A percentile compares a stretch with the other conserved stretches of the same genome.
phyloP scores from a whole-genome alignment of 169 alveolate species.

The Plasmodium adleri region DNA sequence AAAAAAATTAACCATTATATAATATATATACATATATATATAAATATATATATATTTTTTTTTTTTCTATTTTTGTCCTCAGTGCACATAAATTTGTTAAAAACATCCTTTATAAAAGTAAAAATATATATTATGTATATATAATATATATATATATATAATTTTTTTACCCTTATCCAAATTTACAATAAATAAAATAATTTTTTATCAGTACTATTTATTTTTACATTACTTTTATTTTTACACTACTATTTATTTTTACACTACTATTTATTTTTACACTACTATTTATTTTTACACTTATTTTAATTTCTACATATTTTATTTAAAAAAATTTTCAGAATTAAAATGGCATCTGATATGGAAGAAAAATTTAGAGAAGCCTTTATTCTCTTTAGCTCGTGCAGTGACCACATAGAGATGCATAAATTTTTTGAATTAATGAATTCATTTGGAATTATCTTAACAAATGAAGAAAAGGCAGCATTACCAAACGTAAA shows the following conservation, averaged over 20 bases:
- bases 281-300: conserved; percentile 2
- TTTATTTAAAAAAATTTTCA: neutral
- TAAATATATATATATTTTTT: too few species aligned
- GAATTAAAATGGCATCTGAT: conserved; percentile 8
- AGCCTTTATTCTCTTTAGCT: conserved; percentile 65
- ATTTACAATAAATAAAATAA: too few species aligned
- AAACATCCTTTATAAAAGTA: too few species aligned
- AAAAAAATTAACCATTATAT: too few species aligned
- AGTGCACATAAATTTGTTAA: too few species aligned
- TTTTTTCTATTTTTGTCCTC: too few species aligned
- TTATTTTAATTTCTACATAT: conserved; percentile 12
- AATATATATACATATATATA: too few species aligned
- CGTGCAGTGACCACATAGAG: conserved; percentile 39
- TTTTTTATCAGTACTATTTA: too few species aligned
- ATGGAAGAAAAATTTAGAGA: conserved; percentile 75
- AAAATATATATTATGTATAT: too few species aligned
- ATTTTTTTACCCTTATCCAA: too few species aligned
- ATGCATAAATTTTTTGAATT: conserved; percentile 42
- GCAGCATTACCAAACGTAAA: conserved; percentile 28
- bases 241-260: neutral
- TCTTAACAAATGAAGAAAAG: conserved; percentile 45
- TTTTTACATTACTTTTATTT: neutral
- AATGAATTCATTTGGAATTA: conserved; percentile 59
- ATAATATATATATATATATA: too few species aligned
- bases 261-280: neutral